These are phyloP conservation scores for Naegleria gruberi DNA, from an alignment of 208 protist species.

Conservation along the genomic window DNA sequence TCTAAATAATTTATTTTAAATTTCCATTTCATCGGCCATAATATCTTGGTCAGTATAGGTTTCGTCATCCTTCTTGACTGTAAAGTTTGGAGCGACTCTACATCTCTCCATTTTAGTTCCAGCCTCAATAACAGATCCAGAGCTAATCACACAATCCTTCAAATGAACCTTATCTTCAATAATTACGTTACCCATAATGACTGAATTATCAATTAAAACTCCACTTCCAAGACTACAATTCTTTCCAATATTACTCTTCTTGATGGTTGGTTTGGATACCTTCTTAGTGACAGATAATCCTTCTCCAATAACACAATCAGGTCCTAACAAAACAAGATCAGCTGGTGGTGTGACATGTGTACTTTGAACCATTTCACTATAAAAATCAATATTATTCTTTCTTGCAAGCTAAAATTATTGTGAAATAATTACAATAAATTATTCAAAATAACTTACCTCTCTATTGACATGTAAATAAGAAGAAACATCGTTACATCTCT, in stretches of 20 bases:
- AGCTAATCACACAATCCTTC: background rate
- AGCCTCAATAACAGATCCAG: background rate
- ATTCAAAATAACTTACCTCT: background rate
- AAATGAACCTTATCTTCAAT: slow-evolving; percentile 39
- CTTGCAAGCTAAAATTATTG: slow-evolving; percentile 23
- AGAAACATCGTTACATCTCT: background rate
- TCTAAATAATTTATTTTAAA: background rate
- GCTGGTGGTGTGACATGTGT: slow-evolving; percentile 21
- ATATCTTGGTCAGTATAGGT: background rate
- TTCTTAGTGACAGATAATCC: background rate
- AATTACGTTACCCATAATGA: slow-evolving; percentile 58
- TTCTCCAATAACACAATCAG: slow-evolving; percentile 47
- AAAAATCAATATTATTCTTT: slow-evolving; percentile 22
- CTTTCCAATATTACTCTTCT: slow-evolving; percentile 47
- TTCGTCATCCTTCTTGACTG: background rate
- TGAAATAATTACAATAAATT: background rate
- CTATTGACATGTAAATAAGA: background rate
- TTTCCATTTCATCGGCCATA: background rate
- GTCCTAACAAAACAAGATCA: slow-evolving; percentile 30
- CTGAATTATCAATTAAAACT: slow-evolving; percentile 49
- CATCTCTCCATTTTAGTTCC: background rate
- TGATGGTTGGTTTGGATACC: slow-evolving; percentile 30
- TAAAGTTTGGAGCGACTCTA: background rate
- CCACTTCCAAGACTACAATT: slow-evolving; percentile 46
- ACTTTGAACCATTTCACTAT: slow-evolving; percentile 26